Evolutionary conservation across 768 basidiomycete species (phyloP).

Genomic region (Mycena vulgaris): DNA sequence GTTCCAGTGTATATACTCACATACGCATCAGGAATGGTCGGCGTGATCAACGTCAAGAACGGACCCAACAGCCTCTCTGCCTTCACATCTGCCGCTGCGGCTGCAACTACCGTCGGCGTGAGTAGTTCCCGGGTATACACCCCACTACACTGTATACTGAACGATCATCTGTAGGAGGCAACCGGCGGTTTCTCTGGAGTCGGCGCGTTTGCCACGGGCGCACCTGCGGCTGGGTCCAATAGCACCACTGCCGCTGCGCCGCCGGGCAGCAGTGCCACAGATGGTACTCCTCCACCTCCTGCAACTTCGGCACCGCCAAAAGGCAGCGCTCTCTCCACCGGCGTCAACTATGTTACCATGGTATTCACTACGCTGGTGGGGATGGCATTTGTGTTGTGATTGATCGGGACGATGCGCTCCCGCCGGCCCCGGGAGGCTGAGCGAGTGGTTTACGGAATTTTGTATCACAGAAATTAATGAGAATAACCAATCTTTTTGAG

Average conservation of each 20-base stretch:
- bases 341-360: neutral
- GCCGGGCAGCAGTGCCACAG: too few relatives aligned
- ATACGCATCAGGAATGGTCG: slow-evolving; percentile 10
- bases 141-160: neutral
- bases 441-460: too few relatives aligned
- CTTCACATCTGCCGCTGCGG: neutral
- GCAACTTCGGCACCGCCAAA: too few relatives aligned
- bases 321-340: slow-evolving; percentile 5
- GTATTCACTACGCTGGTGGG: neutral
- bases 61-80: neutral
- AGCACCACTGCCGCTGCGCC: too few relatives aligned
- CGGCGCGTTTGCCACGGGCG: slow-evolving; percentile 11
- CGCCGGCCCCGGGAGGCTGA: too few relatives aligned
- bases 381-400: slow-evolving; percentile 12
- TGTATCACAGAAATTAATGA: too few relatives aligned
- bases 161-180: neutral
- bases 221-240: neutral
- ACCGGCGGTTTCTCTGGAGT: slow-evolving; percentile 6
- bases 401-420: too few relatives aligned
- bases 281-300: too few relatives aligned
- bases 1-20: neutral
- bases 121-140: neutral
- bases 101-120: slow-evolving; percentile 8
- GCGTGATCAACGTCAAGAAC: slow-evolving; percentile 20
- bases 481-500: too few relatives aligned